Evolutionary conservation across 176 grass and related monocot genomes (phyloP).

Genomic region (Chloris gayana): DNA sequence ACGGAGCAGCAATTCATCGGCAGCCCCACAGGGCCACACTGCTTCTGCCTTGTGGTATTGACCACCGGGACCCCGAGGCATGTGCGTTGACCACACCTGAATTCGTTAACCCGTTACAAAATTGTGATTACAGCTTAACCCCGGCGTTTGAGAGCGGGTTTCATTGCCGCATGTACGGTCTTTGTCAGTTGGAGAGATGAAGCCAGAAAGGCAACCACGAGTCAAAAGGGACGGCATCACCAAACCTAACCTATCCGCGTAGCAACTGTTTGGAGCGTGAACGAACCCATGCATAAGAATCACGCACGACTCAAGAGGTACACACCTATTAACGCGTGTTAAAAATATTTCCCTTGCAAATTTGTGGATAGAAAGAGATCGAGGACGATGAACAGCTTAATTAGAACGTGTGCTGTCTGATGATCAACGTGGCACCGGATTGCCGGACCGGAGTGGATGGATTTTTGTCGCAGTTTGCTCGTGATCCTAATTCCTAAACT

Average conservation of each 20-base stretch:
- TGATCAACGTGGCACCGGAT: neutral
- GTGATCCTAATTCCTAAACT: too few relatives aligned
- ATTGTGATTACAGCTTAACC: conserved; percentile 18
- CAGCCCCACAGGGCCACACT: neutral
- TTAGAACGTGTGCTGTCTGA: neutral
- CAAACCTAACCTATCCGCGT: neutral
- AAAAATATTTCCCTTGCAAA: neutral
- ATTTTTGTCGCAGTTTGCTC: too few relatives aligned
- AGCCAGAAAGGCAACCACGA: neutral
- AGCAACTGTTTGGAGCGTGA: neutral
- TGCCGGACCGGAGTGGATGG: neutral
- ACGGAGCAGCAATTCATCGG: neutral
- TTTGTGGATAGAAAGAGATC: neutral
- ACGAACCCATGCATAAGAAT: neutral
- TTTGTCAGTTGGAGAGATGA: conserved; percentile 11
- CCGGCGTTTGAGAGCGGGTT: neutral
- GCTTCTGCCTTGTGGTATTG: neutral
- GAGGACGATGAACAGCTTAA: too few relatives aligned
- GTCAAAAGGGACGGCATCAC: neutral
- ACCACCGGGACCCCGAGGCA: neutral
- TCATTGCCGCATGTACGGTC: conserved; percentile 20
- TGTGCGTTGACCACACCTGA: neutral
- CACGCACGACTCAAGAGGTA: neutral
- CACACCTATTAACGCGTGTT: neutral
- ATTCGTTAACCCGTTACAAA: neutral